Base-by-base conservation (phyloP, 495 filamentous ascomycete genomes). In the Daldinia bambusicola region DNA sequence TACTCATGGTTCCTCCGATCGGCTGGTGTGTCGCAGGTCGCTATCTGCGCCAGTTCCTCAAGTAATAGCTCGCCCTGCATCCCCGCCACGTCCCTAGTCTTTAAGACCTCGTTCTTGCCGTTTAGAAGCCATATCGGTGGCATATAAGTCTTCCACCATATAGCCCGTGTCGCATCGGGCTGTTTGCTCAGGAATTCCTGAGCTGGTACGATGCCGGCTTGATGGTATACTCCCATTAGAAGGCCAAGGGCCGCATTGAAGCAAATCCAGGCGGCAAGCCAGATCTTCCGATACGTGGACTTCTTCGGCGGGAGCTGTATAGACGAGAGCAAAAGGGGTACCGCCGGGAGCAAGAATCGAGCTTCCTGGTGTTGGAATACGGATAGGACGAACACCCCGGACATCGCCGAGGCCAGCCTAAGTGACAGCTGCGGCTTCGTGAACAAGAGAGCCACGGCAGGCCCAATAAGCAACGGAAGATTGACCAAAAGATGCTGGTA, bases 131-230 rank as follows among this genome's bases (percentile, higher is more conserved):
- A 98, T 20, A 91, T 89, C 0, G 95, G 95, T 6, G 95, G 95
- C 69, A 90, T 92, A 78, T 99, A 99, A 0, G 96, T 98, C 74
- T 97, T 97, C 95, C 95, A 99, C 94, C 94, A 99, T 59, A 97
- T 84, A 3, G 92, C 91, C 10, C 91, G 84, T 5, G 86, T 87
- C n/a, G 88, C 86, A 56, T 87, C 83, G 16, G 79, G 85, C 74
- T 88, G 85, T 36, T 82, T 84, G 75, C 84, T 86, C 75, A 88
- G 74, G 60, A 88, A 88, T 13, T 87, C 83, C 74, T 99, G 95
- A 7, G 90, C 87, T 10, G 93, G 93, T 4, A 98, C 86, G 30
- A 99, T 87, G 32, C 95, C 95, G 31, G 92, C 95, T 83, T 99
- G 95, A 78, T 99, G 95, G 74, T 95, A 98, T 7, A 91, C 78